These are phyloP conservation scores for Hericium rajendrae DNA, from an alignment of 768 basidiomycete genomes.

Conservation along the genomic window DNA sequence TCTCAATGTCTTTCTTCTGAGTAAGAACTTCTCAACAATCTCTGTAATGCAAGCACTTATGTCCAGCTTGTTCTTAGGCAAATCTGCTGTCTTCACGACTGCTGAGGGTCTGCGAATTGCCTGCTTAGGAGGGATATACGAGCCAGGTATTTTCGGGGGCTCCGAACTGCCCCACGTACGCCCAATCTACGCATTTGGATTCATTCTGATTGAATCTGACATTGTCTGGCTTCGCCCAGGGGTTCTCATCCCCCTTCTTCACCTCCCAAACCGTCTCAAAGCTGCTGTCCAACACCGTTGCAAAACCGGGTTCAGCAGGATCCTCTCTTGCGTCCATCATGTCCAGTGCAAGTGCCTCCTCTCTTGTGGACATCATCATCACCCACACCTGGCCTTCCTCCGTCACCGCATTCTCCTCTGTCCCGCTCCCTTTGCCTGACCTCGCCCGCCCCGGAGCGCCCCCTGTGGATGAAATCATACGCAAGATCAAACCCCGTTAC, in stretches of 20 bases:
- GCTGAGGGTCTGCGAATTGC: conserved; percentile 76
- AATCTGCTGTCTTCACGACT: conserved; percentile 74
- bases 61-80: conserved; percentile 37
- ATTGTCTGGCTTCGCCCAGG: conserved; percentile 28
- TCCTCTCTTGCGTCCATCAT: conserved; percentile 61
- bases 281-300: conserved; percentile 59
- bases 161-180: conserved; percentile 59
- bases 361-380: conserved; percentile 72
- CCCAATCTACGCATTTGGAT: conserved; percentile 1
- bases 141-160: conserved; percentile 45
- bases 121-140: conserved; percentile 74
- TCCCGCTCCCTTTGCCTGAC: conserved; percentile 35
- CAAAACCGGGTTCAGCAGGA: conserved; percentile 37
- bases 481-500: conserved; percentile 73
- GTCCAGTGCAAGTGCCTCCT: conserved; percentile 48
- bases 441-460: conserved; percentile 36
- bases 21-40: conserved; percentile 37
- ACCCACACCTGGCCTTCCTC: conserved; percentile 67
- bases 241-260: conserved; percentile 71
- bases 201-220: not conserved
- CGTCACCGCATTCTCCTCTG: conserved; percentile 50
- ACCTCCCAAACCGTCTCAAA: conserved; percentile 60
- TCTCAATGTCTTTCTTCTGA: conserved; percentile 76
- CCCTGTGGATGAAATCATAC: conserved; percentile 57
- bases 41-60: not conserved